A percentile compares a stretch with the other conserved stretches of the same genome.
phyloP scores from a whole-genome alignment of 106 monocot species.

The Apostasia shenzhenica region DNA sequence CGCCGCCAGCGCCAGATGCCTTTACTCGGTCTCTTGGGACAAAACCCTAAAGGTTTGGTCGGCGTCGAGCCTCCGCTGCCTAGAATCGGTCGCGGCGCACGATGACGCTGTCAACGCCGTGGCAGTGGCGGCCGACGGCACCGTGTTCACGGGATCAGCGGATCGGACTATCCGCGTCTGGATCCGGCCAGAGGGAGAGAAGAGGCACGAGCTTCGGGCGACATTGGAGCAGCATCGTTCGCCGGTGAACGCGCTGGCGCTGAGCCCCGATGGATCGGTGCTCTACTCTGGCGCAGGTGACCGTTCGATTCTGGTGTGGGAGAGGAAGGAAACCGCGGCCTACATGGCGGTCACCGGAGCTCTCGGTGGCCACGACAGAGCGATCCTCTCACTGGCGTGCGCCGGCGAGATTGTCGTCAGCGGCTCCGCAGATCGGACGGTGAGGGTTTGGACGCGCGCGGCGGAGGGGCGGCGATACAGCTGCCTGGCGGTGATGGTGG shows the following conservation, averaged over 20 bases:
- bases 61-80: conserved; percentile 35
- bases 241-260: conserved; percentile 51
- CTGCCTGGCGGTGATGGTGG: conserved; percentile 36
- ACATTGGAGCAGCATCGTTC: conserved; percentile 41
- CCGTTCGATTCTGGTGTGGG: conserved; percentile 46
- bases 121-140: conserved; percentile 41
- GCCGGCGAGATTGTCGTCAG: conserved; percentile 18
- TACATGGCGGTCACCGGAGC: conserved; percentile 21
- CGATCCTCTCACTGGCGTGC: conserved; percentile 25
- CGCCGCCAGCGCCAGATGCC: conserved; percentile 21
- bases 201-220: conserved; percentile 18
- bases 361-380: conserved; percentile 39
- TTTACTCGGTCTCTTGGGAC: conserved; percentile 90
- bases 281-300: conserved; percentile 55
- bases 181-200: conserved; percentile 3
- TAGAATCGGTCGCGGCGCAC: conserved; percentile 56
- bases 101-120: conserved; percentile 79
- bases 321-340: conserved; percentile 21
- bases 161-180: conserved; percentile 53
- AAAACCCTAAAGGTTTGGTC: conserved; percentile 75
- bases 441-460: conserved; percentile 38
- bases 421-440: conserved; percentile 35
- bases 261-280: conserved; percentile 41
- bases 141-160: conserved; percentile 76
- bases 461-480: conserved; percentile 12